Evolutionary conservation across 2,329 filamentous ascomycete genomes (phyloP), one percentile per base, ranked within the genome.

Genomic region (Verticillium tricorpus): DNA sequence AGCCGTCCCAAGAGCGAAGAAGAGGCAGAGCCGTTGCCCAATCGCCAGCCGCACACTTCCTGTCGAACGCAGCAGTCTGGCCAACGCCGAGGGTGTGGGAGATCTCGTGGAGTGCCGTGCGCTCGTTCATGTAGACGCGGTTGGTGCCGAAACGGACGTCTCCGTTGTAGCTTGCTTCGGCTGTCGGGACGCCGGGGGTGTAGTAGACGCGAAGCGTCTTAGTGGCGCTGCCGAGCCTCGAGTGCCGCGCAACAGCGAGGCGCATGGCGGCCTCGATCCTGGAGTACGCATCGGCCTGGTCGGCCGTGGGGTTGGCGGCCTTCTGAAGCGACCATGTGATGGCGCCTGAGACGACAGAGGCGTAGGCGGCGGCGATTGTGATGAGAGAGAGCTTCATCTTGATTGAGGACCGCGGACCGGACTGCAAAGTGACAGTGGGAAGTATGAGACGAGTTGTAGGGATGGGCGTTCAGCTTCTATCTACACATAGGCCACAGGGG

Each of bases 31-130:
- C 79, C 7, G 67, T 71, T 2, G 77, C 69, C 79, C 79, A 82
- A 66, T 79, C 67, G 63, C 73, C 71, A 1, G 76, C 70, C 1
- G 72, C 70, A 67, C 79, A 81, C 37, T 68, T 66, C 14, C 63
- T 58, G 61, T 78, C 66, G 64, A 80, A 82, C 9, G 72, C 73
- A 8, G 67, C 64, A 4, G 77, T 79, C 70, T 77, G 76, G 0
- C 79, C 79, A n/a, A 82, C 71, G 3, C 79, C 79, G 5, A 82
- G 74, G 1, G 78, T 81, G 67, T 81, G 79, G 2, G 78, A 65
- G 54, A 80, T 80, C 70, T 82, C 79, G 66, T 82, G 79, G 67
- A 82, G 71, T 5, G 79, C 78, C 3, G 78, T 80, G 15, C 79
- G 78, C 68, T 81, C 77, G 57, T 68, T 80, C 79, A 82, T 81